phyloP scores from a whole-genome alignment of 306 rosid genomes.

The Rubus parviflorus region DNA sequence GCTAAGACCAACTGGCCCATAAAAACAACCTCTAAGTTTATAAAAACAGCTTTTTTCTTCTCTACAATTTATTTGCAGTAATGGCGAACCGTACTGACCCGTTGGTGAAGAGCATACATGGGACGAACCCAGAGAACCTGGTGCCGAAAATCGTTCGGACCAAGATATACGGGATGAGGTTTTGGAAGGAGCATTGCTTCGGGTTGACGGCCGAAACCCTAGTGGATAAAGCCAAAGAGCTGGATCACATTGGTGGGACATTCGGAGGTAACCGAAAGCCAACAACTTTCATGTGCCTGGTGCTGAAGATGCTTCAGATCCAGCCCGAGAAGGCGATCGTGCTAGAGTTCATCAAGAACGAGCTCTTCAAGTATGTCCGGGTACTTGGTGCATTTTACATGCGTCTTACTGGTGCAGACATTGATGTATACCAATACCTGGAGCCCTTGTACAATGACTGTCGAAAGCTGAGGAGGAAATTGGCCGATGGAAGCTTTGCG shows the following conservation, averaged over 20 bases:
- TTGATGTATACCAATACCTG: conserved; percentile 73
- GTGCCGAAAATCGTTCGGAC: conserved; percentile 90
- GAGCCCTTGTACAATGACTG: conserved; percentile 88
- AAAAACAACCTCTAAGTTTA: no score
- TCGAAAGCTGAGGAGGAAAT: conserved; percentile 64
- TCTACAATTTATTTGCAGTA: neutral
- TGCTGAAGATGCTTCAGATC: conserved; percentile 95
- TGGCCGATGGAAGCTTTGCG: conserved; percentile 72
- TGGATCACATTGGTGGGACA: conserved; percentile 92
- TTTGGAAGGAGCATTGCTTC: conserved; percentile 95
- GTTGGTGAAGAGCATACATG: conserved; percentile 81
- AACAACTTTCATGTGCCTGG: conserved; percentile 90
- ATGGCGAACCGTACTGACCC: conserved; percentile 99
- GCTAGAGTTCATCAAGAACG: conserved; percentile 86
- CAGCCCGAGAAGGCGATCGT: conserved; percentile 96
- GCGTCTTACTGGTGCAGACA: conserved; percentile 84
- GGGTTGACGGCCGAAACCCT: conserved; percentile 89
- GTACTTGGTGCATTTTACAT: conserved; percentile 87
- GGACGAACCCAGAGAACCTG: conserved; percentile 85
- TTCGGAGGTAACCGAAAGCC: conserved; percentile 85
- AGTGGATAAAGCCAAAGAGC: conserved; percentile 95
- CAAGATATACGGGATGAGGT: conserved; percentile 79
- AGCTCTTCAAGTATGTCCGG: conserved; percentile 89
- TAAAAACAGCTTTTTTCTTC: no score
- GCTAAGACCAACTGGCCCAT: no score